phyloP scores from a whole-genome alignment of 352 stramenopile species.

The Blastocystis sp. region DNA sequence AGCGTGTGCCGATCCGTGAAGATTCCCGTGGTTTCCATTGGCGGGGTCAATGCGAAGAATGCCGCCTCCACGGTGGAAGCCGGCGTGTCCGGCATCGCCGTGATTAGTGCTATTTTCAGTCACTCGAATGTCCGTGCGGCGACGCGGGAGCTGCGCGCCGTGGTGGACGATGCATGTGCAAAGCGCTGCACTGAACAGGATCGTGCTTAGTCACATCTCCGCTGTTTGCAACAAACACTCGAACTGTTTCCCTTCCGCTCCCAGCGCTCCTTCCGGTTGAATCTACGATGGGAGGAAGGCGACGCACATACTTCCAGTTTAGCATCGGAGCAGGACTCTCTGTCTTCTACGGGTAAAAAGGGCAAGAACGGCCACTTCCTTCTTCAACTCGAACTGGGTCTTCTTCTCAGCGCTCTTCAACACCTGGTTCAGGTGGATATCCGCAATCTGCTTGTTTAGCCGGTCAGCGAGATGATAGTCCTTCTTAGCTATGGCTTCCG shows the following conservation, averaged over 20 bases:
- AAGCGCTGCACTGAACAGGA: slow-evolving; percentile 13
- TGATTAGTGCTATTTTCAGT: slow-evolving; percentile 69
- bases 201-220: slow-evolving; percentile 21
- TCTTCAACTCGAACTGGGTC: slow-evolving; percentile 1
- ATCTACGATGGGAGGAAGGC: not conserved
- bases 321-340: slow-evolving; percentile 24
- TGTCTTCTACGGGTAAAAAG: not conserved
- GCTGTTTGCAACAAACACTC: slow-evolving; percentile 23
- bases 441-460: slow-evolving; percentile 7
- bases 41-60: slow-evolving; percentile 54
- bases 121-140: slow-evolving; percentile 27
- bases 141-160: slow-evolving; percentile 20
- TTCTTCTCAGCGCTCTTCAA: slow-evolving; percentile 2
- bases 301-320: slow-evolving; percentile 27
- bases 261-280: slow-evolving; percentile 59
- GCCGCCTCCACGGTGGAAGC: slow-evolving; percentile 12
- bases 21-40: slow-evolving; percentile 68
- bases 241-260: slow-evolving; percentile 61
- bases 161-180: slow-evolving; percentile 35
- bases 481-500: slow-evolving; percentile 1
- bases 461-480: slow-evolving; percentile 10
- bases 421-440: slow-evolving; percentile 27
- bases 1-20: slow-evolving; percentile 38
- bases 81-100: slow-evolving; percentile 50
- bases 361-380: not conserved